Percentiles rank a stretch among this genome's conserved stretches.
These are phyloP conservation scores for Conringia planisiliqua DNA, from an alignment of 345 rosid species.

Conservation along the genomic window DNA sequence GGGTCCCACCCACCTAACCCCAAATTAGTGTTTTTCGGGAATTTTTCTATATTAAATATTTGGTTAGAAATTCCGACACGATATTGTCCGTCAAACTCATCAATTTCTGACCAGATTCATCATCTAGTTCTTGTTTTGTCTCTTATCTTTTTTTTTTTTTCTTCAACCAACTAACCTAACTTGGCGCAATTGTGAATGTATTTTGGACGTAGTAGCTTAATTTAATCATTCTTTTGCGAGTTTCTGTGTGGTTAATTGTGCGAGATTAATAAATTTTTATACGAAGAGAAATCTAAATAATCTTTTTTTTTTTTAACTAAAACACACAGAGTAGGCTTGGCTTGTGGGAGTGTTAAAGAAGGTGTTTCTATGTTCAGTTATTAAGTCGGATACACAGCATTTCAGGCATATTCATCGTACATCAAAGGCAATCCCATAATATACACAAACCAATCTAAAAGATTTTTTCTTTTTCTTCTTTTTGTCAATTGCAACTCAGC, in stretches of 20 bases:
- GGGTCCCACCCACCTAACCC: not conserved
- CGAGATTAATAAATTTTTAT: not conserved
- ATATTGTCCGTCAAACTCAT: not conserved
- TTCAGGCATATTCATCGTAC: not conserved
- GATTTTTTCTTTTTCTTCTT: not conserved
- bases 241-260: not conserved
- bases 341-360: not conserved
- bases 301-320: too few species aligned
- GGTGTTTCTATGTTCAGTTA: not conserved
- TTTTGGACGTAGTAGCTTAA: not conserved
- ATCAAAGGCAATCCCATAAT: conserved; percentile 4
- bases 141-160: too few species aligned
- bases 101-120: not conserved
- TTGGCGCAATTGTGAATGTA: not conserved
- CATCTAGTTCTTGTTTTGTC: not conserved
- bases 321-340: not conserved
- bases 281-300: not conserved
- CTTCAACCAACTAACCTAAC: not conserved
- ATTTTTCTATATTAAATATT: not conserved
- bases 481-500: conserved; percentile 17
- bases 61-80: not conserved
- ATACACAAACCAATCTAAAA: conserved; percentile 3
- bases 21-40: not conserved
- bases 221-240: not conserved
- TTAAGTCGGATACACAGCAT: not conserved